A percentile compares a stretch with the other conserved stretches of the same genome.
These are phyloP conservation scores for Macrolepiota fuliginosa DNA, from an alignment of 768 basidiomycete genomes.

Conservation along the genomic window DNA sequence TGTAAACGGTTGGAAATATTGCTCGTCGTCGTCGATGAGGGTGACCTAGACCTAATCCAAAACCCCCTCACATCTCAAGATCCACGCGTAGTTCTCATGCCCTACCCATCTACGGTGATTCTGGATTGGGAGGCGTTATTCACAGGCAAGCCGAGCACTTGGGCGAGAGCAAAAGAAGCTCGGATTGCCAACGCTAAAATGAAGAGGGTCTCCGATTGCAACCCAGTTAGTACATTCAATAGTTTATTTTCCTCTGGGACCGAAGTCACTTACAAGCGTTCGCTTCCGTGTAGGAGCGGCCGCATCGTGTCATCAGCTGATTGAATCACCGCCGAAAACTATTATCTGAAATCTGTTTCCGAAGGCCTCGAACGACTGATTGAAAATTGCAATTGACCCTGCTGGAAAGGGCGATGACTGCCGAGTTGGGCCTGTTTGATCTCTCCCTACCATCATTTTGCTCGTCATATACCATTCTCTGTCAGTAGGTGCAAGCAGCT, in stretches of 20 bases:
- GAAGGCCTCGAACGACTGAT: neutral
- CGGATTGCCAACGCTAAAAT: slow-evolving; percentile 14
- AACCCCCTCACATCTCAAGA: slow-evolving; percentile 21
- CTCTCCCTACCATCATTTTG: neutral
- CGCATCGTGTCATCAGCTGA: slow-evolving; percentile 1
- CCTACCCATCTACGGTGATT: slow-evolving; percentile 27
- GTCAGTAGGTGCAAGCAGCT: neutral
- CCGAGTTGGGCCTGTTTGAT: neutral
- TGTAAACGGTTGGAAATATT: slow-evolving; percentile 25
- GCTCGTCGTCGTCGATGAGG: slow-evolving; percentile 25
- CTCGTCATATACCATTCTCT: neutral
- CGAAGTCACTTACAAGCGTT: neutral
- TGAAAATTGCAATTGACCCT: neutral
- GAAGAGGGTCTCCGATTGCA: neutral
- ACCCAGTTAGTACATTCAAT: neutral
- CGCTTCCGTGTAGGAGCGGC: neutral
- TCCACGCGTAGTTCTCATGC: slow-evolving; percentile 29
- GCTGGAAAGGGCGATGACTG: neutral
- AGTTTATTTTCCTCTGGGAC: neutral
- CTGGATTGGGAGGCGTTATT: slow-evolving; percentile 34
- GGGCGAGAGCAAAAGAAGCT: slow-evolving; percentile 31
- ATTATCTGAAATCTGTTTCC: neutral
- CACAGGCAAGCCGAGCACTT: slow-evolving; percentile 23
- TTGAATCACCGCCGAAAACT: neutral
- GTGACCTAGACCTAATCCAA: slow-evolving; percentile 23